Base-by-base conservation (phyloP, 2,329 filamentous ascomycete genomes). In the Alternaria angustiovoidea region DNA sequence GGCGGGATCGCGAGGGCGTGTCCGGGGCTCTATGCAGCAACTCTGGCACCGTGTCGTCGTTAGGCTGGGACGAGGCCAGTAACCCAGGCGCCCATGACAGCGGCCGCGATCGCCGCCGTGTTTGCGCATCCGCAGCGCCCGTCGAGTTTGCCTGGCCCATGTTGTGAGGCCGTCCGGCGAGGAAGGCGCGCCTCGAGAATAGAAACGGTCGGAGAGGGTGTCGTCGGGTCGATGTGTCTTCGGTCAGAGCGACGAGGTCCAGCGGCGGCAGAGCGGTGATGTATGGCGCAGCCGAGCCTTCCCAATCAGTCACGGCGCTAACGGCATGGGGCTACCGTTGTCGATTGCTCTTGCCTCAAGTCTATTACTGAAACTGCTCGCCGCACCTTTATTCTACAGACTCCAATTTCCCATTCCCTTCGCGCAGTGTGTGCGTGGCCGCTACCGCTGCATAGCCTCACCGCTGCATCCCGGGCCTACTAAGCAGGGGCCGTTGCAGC, bases 141-240 rank as follows among this genome's bases (percentile, higher is more conserved):
- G 71, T 68, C 22, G 78, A 79, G 65, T 68, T 74, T 64, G 74
- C 72, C 71, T 78, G 78, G 59, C 78, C 78, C 78, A 80, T 80
- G 52, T 57, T 70, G 58, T 55, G 66, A 67, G 68, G 72, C 64
- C 70, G 63, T 64, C 65, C 70, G 66, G 69, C 64, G 57, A 62
- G 55, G 59, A 65, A 70, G 67, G 61, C 65, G 64, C 62, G 64
- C 69, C 63, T 59, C 58, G 48, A 36, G 48, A 55, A 47, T 46
- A 34, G 54, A 57, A 30, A 32, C 22, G 41, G 26, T 55, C 52
- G 53, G 46, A 20, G 38, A 56, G 32, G 48, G 51, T 42, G 54
- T 30, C 42, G 59, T 58, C 42, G 55, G 39, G 59, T 57, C 49
- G 61, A 51, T 48, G 56, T 36, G 60, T 59, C 32, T 49, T 30